Conservation (phyloP, 1,284 basidiomycete species). For the Kalmanozyma brasiliensis region DNA sequence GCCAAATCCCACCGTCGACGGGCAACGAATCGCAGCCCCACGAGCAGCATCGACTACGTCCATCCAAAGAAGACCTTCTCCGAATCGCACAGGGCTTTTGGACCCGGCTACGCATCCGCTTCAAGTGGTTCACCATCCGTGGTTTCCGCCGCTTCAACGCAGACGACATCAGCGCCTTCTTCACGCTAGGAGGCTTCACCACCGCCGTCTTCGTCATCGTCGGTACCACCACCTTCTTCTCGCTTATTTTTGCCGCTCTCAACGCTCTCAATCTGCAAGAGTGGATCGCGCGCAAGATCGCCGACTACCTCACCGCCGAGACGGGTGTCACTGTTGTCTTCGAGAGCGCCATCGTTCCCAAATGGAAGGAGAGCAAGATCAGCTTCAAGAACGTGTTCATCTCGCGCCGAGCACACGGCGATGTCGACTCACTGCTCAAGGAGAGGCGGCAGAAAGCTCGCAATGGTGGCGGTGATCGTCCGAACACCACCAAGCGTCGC, state of each 20-base stretch:
- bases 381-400: slow-evolving; percentile 97
- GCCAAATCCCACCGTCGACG: slow-evolving; percentile 6
- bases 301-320: slow-evolving; percentile 90
- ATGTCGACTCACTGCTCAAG: slow-evolving; percentile 52
- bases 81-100: slow-evolving; percentile 87
- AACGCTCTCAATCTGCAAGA: slow-evolving; percentile 95
- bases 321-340: slow-evolving; percentile 95
- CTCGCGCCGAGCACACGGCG: slow-evolving; percentile 76
- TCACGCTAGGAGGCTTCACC: slow-evolving; percentile 83
- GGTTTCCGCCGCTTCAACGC: slow-evolving; percentile 95
- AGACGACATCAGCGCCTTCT: slow-evolving; percentile 95
- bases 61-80: slow-evolving; percentile 76
- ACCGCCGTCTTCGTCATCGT: slow-evolving; percentile 92
- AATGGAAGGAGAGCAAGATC: slow-evolving; percentile 94
- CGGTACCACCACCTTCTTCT: slow-evolving; percentile 96
- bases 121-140: slow-evolving; percentile 97
- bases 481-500: slow-evolving; percentile 41
- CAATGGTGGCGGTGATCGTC: slow-evolving; percentile 13
- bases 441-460: slow-evolving; percentile 28
- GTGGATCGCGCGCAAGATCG: slow-evolving; percentile 87
- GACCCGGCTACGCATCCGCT: slow-evolving; percentile 88
- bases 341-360: slow-evolving; percentile 96
- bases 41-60: slow-evolving; percentile 33
- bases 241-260: slow-evolving; percentile 86
- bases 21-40: slow-evolving; percentile 15